Conservation (phyloP, 768 basidiomycete genomes). For the Xanthoconium stramineum region DNA sequence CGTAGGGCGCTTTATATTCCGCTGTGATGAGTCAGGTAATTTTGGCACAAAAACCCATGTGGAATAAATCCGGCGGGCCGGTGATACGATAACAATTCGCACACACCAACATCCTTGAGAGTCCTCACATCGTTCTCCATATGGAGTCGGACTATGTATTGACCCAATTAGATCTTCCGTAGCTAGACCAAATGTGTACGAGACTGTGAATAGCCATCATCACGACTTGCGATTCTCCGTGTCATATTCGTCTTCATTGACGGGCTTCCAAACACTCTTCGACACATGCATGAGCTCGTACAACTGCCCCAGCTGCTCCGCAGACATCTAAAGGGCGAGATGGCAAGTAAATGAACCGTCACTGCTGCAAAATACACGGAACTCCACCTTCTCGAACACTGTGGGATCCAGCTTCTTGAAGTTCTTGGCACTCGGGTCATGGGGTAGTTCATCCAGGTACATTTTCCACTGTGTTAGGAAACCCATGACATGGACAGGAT, state of each 20-base stretch:
- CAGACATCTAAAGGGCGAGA: constrained; percentile 61
- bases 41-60: constrained; percentile 7
- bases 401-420: constrained; percentile 72
- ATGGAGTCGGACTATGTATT: constrained; percentile 5
- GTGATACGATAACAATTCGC: background rate
- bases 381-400: constrained; percentile 67
- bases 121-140: background rate
- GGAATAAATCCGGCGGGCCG: background rate
- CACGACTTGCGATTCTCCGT: constrained; percentile 10
- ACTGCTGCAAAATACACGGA: constrained; percentile 2
- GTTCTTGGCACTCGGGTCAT: constrained; percentile 33
- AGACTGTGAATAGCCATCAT: constrained; percentile 1
- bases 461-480: constrained; percentile 95
- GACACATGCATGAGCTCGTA: constrained; percentile 94
- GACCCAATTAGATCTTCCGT: background rate
- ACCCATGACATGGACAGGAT: constrained; percentile 89
- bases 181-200: constrained; percentile 8
- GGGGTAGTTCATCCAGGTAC: constrained; percentile 75
- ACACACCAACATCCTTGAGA: constrained; percentile 3
- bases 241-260: constrained; percentile 14
- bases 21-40: background rate
- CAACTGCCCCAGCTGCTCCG: constrained; percentile 88
- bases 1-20: constrained; percentile 13
- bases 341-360: background rate
- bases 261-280: constrained; percentile 81